Percentiles rank a stretch among this genome's conserved stretches.
Evolutionary conservation across 768 basidiomycete genomes (phyloP).

Genomic region (Symmetrospora coprosmae): DNA sequence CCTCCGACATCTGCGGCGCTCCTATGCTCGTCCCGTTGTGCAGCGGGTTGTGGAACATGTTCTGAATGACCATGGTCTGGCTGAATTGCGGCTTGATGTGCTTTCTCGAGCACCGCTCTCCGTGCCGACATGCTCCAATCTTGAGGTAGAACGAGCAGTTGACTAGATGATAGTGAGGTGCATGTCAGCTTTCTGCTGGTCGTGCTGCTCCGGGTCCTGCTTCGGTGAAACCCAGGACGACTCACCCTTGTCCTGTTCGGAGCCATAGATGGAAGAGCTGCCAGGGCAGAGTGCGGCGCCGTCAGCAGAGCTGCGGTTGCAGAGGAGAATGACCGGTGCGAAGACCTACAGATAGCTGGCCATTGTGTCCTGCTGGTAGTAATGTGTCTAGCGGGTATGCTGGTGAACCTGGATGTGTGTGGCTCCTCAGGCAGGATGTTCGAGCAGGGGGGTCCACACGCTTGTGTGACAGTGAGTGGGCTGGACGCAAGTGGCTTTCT

Average conservation of each 20-base stretch:
- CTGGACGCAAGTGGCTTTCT: too few species aligned
- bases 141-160: conserved; percentile 99
- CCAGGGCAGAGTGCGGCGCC: too few species aligned
- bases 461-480: too few species aligned
- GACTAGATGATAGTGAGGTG: conserved; percentile 46
- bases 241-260: conserved; percentile 21
- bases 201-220: too few species aligned
- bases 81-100: conserved; percentile 97
- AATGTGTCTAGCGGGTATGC: too few species aligned
- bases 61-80: conserved; percentile 87
- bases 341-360: conserved; percentile 11
- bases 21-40: conserved; percentile 45
- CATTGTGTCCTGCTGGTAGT: background rate
- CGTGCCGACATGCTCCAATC: conserved; percentile 97
- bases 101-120: conserved; percentile 93
- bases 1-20: conserved; percentile 67
- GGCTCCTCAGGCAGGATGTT: too few species aligned
- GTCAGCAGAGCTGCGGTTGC: too few species aligned
- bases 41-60: conserved; percentile 95
- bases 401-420: too few species aligned
- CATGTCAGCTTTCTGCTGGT: too few species aligned
- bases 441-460: too few species aligned
- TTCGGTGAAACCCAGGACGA: too few species aligned
- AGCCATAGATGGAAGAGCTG: conserved; percentile 16
- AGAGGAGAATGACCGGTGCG: too few species aligned